Evolutionary conservation across 1,139 yeast genomes (phyloP).

Genomic region (Yamadazyma atmosphaerica): DNA sequence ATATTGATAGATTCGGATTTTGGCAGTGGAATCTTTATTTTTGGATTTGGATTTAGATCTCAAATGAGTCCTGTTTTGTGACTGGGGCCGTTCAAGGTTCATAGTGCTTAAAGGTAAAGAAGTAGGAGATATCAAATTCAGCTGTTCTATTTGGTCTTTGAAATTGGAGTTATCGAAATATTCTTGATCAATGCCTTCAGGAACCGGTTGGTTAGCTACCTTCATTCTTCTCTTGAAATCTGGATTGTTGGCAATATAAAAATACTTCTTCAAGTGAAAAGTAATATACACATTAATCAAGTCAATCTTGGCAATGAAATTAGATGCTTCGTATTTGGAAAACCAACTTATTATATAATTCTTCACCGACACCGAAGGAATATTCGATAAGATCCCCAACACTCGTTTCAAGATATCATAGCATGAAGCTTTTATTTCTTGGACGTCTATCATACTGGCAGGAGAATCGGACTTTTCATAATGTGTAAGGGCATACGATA

Average conservation of each 20-base stretch:
- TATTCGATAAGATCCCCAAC: slow-evolving; percentile 63
- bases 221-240: slow-evolving; percentile 17
- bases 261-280: slow-evolving; percentile 52
- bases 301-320: slow-evolving; percentile 52
- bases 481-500: slow-evolving; percentile 45
- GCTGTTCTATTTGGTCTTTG: slow-evolving; percentile 19
- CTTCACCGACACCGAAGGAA: slow-evolving; percentile 35
- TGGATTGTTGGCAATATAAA: slow-evolving; percentile 36
- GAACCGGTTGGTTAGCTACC: not conserved
- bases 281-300: slow-evolving; percentile 63
- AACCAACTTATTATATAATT: slow-evolving; percentile 61
- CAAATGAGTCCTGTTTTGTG: not conserved
- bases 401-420: slow-evolving; percentile 67
- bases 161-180: slow-evolving; percentile 18
- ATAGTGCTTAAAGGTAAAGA: slow-evolving; percentile 10
- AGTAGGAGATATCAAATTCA: slow-evolving; percentile 14
- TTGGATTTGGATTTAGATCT: slow-evolving; percentile 11
- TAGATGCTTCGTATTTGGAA: slow-evolving; percentile 38
- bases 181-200: slow-evolving; percentile 17
- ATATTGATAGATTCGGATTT: slow-evolving; percentile 61
- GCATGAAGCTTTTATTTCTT: slow-evolving; percentile 54
- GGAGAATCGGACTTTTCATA: slow-evolving; percentile 16
- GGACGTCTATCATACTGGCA: slow-evolving; percentile 37
- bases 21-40: slow-evolving; percentile 29
- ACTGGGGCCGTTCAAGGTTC: not conserved